Conservation (phyloP, 1,139 yeast species). For the Hyphopichia khmerensis region DNA sequence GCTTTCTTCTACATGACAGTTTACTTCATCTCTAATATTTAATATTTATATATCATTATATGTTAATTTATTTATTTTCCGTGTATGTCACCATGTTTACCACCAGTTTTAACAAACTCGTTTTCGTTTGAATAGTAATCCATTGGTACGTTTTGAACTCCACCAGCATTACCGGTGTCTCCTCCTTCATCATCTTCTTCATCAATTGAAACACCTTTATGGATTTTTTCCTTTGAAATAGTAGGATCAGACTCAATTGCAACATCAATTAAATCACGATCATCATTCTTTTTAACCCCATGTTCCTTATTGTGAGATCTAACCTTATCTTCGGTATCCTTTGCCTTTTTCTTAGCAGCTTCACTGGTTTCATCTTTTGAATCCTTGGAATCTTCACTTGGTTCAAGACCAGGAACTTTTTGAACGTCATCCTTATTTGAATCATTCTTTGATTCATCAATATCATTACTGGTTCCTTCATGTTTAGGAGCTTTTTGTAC, state of each 20-base stretch:
- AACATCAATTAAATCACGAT: constrained; percentile 2
- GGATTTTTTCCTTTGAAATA: not conserved
- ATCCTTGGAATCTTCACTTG: not conserved
- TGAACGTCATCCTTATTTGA: not conserved
- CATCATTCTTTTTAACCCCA: not conserved
- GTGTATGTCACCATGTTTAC: constrained; percentile 1
- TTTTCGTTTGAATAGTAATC: not conserved
- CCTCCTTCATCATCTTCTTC: not conserved
- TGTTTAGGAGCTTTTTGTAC: not conserved
- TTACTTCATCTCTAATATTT: too few species aligned
- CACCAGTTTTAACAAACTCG: constrained; percentile 1
- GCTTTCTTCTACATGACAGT: too few species aligned
- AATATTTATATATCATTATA: too few species aligned
- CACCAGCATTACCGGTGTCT: not conserved
- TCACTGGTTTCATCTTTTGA: not conserved
- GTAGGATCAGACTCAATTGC: not conserved
- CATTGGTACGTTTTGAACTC: not conserved
- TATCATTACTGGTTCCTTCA: too few species aligned
- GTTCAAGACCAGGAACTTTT: not conserved
- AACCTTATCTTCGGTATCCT: not conserved
- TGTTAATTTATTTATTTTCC: too few species aligned
- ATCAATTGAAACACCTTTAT: not conserved
- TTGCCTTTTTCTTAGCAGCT: not conserved
- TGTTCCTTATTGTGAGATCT: not conserved
- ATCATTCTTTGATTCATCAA: too few species aligned